Evolutionary conservation across 2,329 filamentous ascomycete species (phyloP).

Genomic region (Pseudogymnoascus sp.): DNA sequence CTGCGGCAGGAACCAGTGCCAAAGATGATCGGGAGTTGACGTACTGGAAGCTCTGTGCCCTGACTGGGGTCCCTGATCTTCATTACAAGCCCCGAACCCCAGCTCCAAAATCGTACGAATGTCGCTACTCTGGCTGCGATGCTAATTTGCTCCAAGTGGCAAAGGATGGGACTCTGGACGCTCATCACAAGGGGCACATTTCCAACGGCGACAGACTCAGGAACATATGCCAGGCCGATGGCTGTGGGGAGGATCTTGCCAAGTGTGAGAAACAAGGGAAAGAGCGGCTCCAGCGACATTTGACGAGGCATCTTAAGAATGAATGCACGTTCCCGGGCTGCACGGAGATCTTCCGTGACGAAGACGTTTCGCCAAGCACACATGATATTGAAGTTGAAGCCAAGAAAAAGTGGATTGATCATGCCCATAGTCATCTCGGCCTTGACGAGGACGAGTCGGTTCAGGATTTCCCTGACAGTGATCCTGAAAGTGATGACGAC

Average conservation of each 20-base stretch:
- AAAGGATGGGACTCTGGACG: not conserved
- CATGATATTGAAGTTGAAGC: not conserved
- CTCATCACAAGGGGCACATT: not conserved
- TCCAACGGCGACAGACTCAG: not conserved
- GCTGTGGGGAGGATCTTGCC: not conserved
- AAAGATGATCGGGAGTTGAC: not conserved
- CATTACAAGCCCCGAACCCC: not conserved
- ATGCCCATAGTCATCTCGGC: not conserved
- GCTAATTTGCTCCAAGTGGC: not conserved
- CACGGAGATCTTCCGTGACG: not conserved
- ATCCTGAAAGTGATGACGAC: not conserved
- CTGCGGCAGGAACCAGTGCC: not conserved
- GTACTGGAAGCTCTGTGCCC: slow-evolving; percentile 2
- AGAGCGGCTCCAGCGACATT: not conserved
- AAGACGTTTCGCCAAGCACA: not conserved
- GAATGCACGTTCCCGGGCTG: not conserved
- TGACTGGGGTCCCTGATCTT: not conserved
- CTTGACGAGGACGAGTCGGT: not conserved
- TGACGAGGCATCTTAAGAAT: not conserved
- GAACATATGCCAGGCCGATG: not conserved
- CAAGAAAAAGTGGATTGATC: not conserved
- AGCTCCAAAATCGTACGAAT: not conserved
- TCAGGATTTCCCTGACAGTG: not conserved
- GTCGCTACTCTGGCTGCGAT: not conserved
- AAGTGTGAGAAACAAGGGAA: not conserved